phyloP scores from a whole-genome alignment of 2,329 filamentous ascomycete genomes.

The Cercospora sesami region DNA sequence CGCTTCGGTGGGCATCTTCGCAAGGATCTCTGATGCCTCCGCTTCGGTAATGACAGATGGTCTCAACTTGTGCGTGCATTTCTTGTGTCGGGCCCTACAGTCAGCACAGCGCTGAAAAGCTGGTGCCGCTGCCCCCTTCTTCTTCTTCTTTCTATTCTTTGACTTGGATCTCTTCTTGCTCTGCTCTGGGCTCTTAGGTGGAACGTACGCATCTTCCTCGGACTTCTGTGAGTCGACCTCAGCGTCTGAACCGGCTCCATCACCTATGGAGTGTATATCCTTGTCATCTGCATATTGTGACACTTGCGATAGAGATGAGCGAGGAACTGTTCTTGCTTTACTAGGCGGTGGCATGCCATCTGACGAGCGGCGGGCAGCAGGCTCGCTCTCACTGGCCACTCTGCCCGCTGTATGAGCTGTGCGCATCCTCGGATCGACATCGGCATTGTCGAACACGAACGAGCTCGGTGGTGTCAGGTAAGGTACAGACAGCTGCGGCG shows the following conservation, averaged over 20 bases:
- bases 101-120: background rate
- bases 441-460: background rate
- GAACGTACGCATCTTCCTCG: background rate
- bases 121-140: background rate
- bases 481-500: background rate
- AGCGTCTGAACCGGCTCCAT: background rate
- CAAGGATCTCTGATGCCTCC: background rate
- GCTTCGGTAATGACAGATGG: background rate
- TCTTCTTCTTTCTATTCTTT: background rate
- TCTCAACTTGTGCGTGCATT: background rate
- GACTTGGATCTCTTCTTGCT: background rate
- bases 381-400: background rate
- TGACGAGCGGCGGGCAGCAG: background rate
- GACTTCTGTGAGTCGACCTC: background rate
- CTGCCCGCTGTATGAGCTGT: background rate
- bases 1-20: background rate
- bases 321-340: background rate
- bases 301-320: background rate
- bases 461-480: background rate
- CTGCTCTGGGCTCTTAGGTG: background rate
- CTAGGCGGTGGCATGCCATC: background rate
- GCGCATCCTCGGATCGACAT: background rate
- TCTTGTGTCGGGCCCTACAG: constrained; percentile 6
- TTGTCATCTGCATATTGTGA: background rate
- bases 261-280: background rate